Evolutionary conservation across 331 rosid species (phyloP).

Genomic region (Prunus yedoensis): DNA sequence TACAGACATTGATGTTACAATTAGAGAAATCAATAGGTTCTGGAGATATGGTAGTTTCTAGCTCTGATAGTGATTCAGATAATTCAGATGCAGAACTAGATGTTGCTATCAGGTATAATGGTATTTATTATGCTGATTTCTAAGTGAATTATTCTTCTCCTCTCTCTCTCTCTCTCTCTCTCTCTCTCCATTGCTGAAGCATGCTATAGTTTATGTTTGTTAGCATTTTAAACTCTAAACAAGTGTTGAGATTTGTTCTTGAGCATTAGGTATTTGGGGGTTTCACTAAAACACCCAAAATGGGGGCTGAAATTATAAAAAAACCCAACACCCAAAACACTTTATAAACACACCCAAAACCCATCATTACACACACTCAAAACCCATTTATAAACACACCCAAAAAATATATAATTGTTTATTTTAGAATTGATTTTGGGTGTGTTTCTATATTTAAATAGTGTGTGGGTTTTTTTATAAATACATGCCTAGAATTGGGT

Average conservation of each 20-base stretch:
- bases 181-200: not conserved
- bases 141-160: slow-evolving; percentile 2
- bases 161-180: not conserved
- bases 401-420: too few species aligned
- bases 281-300: too few species aligned
- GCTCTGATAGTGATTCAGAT: slow-evolving; percentile 81
- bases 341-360: too few species aligned
- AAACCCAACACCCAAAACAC: too few species aligned
- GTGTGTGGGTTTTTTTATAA: too few species aligned
- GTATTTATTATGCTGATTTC: not conserved
- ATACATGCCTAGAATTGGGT: too few species aligned
- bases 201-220: not conserved
- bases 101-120: slow-evolving; percentile 57
- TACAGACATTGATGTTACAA: slow-evolving; percentile 48
- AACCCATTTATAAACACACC: too few species aligned
- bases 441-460: too few species aligned
- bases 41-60: slow-evolving; percentile 38
- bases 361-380: too few species aligned
- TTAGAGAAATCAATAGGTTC: slow-evolving; percentile 54
- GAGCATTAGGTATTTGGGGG: not conserved
- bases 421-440: too few species aligned
- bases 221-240: not conserved
- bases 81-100: slow-evolving; percentile 47
- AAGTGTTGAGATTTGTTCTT: not conserved
- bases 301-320: too few species aligned